Conservation (phyloP, 495 filamentous ascomycete genomes). For the Penicillium canariense region DNA sequence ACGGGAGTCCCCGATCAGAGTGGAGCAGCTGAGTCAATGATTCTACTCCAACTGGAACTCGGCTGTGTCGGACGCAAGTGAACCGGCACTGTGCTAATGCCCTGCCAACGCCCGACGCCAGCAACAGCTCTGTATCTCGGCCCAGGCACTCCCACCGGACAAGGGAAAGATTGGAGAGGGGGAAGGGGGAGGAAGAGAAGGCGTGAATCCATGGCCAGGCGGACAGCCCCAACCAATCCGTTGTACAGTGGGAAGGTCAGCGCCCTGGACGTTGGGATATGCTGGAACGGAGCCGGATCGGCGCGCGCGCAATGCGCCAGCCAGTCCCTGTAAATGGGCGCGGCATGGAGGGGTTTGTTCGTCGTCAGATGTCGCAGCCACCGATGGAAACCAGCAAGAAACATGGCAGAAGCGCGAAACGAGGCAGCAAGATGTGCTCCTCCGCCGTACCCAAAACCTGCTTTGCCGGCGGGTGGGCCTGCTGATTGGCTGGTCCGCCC, state of each 20-base stretch:
- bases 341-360: constrained; percentile 5
- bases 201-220: neutral
- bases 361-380: neutral
- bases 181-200: too few relatives aligned
- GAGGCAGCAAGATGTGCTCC: neutral
- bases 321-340: neutral
- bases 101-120: neutral
- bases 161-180: too few relatives aligned
- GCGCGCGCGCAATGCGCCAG: neutral
- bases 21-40: constrained; percentile 1
- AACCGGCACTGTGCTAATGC: neutral
- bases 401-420: constrained; percentile 10
- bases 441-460: constrained; percentile 25
- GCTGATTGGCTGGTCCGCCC: constrained; percentile 28
- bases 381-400: neutral
- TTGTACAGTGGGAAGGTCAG: neutral
- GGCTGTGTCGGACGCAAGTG: neutral
- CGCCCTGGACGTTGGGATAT: neutral
- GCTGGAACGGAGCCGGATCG: neutral
- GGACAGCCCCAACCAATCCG: neutral
- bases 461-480: constrained; percentile 10
- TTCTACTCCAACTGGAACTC: neutral
- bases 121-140: neutral
- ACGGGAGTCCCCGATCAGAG: constrained; percentile 2
- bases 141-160: too few relatives aligned